Percentiles rank a stretch among this genome's conserved stretches.
Evolutionary conservation across 495 filamentous ascomycete genomes (phyloP).

Genomic region (Penicillium ucsense): DNA sequence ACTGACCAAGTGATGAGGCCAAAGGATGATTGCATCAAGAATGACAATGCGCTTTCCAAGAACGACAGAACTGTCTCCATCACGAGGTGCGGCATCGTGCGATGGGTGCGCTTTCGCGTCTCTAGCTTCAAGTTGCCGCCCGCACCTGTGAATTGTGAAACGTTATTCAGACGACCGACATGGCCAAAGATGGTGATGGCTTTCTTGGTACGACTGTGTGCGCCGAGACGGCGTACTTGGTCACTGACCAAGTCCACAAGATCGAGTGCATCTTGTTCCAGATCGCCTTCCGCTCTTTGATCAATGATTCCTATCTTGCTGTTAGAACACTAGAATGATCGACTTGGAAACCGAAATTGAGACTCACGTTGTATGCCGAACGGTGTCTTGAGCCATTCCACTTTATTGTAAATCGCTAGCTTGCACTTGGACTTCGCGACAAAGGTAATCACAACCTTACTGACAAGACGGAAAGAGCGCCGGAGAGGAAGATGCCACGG

Average conservation of each 20-base stretch:
- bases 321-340: conserved; percentile 4
- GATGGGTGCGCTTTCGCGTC: conserved; percentile 50
- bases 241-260: conserved; percentile 77
- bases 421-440: conserved; percentile 86
- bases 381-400: conserved; percentile 71
- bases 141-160: conserved; percentile 49
- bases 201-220: conserved; percentile 77
- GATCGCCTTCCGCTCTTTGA: conserved; percentile 67
- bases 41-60: conserved; percentile 57
- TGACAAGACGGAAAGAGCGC: conserved; percentile 71
- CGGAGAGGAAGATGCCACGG: conserved; percentile 86
- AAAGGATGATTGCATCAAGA: conserved; percentile 64
- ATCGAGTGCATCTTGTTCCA: conserved; percentile 75
- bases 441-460: conserved; percentile 90
- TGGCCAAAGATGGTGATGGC: conserved; percentile 85
- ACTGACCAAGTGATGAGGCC: conserved; percentile 52
- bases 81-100: conserved; percentile 58
- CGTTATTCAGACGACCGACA: conserved; percentile 62
- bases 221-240: conserved; percentile 69
- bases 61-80: conserved; percentile 59
- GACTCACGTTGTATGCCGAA: conserved; percentile 49
- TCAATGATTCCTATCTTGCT: conserved; percentile 52
- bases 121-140: conserved; percentile 29
- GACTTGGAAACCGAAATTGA: neutral
- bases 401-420: conserved; percentile 75